Conservation (phyloP, 2,329 filamentous ascomycete species). For the Myriosclerotinia duriaeana region DNA sequence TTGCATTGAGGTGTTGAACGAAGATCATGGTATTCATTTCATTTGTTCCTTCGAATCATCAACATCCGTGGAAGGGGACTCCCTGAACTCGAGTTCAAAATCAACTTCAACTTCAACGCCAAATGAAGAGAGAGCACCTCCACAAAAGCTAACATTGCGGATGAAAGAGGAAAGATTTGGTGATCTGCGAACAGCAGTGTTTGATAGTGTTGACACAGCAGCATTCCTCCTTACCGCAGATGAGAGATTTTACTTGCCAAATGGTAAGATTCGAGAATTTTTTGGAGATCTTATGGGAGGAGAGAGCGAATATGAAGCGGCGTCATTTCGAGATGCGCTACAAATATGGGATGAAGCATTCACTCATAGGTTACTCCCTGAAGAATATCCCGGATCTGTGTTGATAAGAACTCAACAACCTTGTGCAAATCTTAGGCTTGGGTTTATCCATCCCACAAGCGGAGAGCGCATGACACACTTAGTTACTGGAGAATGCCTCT, state of each 20-base stretch:
- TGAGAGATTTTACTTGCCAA: constrained; percentile 30
- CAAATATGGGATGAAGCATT: constrained; percentile 32
- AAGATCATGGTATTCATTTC: constrained; percentile 24
- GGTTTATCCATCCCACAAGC: constrained; percentile 28
- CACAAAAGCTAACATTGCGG: neutral
- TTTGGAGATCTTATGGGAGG: constrained; percentile 31
- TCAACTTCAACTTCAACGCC: neutral
- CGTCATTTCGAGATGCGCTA: constrained; percentile 19
- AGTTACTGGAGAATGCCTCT: constrained; percentile 33
- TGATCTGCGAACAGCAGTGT: constrained; percentile 30
- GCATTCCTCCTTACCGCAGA: constrained; percentile 31
- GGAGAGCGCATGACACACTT: constrained; percentile 26
- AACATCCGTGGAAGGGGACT: neutral
- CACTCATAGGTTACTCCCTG: constrained; percentile 17
- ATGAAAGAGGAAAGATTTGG: constrained; percentile 11
- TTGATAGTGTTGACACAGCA: constrained; percentile 28
- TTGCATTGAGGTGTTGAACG: constrained; percentile 24
- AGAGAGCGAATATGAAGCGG: constrained; percentile 25
- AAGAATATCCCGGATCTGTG: constrained; percentile 28
- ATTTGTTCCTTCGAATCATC: constrained; percentile 28
- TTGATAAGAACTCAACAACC: constrained; percentile 24
- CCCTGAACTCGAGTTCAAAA: neutral
- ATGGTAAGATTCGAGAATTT: constrained; percentile 27
- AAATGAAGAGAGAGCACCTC: neutral
- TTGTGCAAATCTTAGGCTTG: constrained; percentile 28